These are phyloP conservation scores for Castanea crenata DNA, from an alignment of 306 rosid genomes.

Conservation along the genomic window DNA sequence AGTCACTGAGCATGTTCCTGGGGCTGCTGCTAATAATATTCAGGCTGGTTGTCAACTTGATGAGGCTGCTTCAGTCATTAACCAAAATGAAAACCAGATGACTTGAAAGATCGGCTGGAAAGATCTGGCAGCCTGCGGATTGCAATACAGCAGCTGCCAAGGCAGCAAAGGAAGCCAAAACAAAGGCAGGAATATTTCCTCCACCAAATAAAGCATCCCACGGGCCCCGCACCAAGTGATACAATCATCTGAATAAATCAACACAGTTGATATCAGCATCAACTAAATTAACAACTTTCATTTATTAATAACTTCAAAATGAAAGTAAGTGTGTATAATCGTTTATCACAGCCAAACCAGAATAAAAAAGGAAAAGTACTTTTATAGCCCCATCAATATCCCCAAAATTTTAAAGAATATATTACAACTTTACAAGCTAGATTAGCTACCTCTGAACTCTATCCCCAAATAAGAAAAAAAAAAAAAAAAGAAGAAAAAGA, in stretches of 20 bases:
- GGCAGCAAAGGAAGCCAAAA: constrained; percentile 73
- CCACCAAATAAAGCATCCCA: constrained; percentile 98
- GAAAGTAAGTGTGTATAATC: not conserved
- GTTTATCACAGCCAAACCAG: not conserved
- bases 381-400: not conserved
- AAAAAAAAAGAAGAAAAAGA: no score
- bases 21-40: constrained; percentile 29
- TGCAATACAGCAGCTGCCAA: constrained; percentile 78
- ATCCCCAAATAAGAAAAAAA: not conserved
- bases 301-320: not conserved
- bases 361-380: not conserved
- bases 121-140: constrained; percentile 61
- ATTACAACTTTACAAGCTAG: not conserved
- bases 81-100: constrained; percentile 80
- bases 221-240: constrained; percentile 93
- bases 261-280: constrained; percentile 4
- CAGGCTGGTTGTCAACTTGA: constrained; percentile 19
- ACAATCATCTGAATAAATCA: constrained; percentile 64
- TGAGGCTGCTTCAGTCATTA: constrained; percentile 20
- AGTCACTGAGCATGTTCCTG: constrained; percentile 16
- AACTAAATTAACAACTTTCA: not conserved
- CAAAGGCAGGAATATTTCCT: constrained; percentile 90
- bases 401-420: not conserved
- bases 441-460: not conserved
- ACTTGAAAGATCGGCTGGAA: constrained; percentile 46